These are phyloP conservation scores for Hypholoma sublateritium DNA, from an alignment of 768 basidiomycete species.

Conservation along the genomic window DNA sequence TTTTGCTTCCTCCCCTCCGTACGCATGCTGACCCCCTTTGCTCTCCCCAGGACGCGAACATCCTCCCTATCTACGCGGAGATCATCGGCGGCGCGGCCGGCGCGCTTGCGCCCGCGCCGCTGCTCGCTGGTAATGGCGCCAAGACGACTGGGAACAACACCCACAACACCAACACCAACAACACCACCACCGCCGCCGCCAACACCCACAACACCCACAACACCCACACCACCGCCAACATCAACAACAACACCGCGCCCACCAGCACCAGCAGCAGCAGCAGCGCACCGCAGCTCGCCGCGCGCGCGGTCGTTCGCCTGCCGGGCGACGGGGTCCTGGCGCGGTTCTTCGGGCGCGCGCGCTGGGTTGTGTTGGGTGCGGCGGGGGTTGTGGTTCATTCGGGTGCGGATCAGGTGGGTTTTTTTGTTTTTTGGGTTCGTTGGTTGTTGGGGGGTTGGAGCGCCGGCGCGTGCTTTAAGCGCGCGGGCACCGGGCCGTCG, in stretches of 20 bases:
- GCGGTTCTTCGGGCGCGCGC: background rate
- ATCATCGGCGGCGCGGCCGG: conserved; percentile 20
- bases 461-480: background rate
- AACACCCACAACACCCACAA: background rate
- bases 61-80: conserved; percentile 27
- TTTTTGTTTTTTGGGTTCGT: background rate
- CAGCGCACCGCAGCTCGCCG: too few relatives aligned
- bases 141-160: background rate
- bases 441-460: background rate
- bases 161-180: background rate
- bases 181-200: background rate
- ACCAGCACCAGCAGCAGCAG: too few relatives aligned
- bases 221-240: background rate
- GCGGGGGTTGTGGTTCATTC: background rate
- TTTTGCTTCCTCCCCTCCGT: background rate
- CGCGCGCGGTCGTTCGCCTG: background rate
- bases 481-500: too few relatives aligned
- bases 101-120: conserved; percentile 4
- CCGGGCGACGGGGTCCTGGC: background rate
- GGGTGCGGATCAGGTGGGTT: background rate
- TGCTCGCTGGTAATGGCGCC: conserved; percentile 18
- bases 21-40: conserved; percentile 1
- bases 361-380: background rate
- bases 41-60: conserved; percentile 21
- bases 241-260: too few relatives aligned